These are phyloP conservation scores for Diaporthe sp. DNA, from an alignment of 2,329 filamentous ascomycete species.

Conservation along the genomic window DNA sequence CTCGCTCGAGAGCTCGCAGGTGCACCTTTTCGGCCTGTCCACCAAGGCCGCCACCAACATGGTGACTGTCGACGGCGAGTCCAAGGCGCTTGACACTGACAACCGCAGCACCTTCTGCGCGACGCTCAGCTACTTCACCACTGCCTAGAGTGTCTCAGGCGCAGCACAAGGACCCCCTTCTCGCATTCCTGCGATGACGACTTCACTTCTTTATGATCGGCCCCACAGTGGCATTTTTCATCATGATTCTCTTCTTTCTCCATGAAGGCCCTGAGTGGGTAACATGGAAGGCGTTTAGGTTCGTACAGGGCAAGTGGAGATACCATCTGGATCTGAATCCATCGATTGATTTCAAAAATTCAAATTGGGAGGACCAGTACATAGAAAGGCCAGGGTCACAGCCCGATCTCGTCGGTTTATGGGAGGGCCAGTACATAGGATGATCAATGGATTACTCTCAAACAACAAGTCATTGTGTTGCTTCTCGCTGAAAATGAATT, in stretches of 20 bases:
- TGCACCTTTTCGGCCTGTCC: constrained; percentile 77
- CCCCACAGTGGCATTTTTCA: constrained; percentile 29
- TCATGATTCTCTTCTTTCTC: constrained; percentile 39
- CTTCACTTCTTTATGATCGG: constrained; percentile 35
- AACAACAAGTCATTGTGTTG: not conserved
- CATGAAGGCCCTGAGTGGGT: constrained; percentile 30
- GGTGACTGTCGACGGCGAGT: constrained; percentile 72
- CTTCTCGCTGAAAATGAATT: not conserved
- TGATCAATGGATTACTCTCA: constrained; percentile 28
- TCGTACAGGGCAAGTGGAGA: constrained; percentile 29
- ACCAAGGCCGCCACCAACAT: constrained; percentile 83
- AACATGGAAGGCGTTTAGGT: constrained; percentile 35
- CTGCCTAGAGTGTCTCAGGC: constrained; percentile 33
- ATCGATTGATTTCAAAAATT: constrained; percentile 14
- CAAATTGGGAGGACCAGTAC: constrained; percentile 1
- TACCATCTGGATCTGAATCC: constrained; percentile 32
- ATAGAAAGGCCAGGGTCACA: constrained; percentile 5
- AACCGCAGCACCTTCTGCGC: constrained; percentile 77
- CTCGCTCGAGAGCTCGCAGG: constrained; percentile 73
- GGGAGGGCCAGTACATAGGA: constrained; percentile 24
- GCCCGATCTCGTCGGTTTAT: not conserved
- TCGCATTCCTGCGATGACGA: constrained; percentile 1
- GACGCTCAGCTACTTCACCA: constrained; percentile 66
- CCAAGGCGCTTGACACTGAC: constrained; percentile 66
- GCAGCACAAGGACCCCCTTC: not conserved